phyloP scores from a whole-genome alignment of 202 grass and related monocot species.

The Bolboschoenoplectus hybrid region DNA sequence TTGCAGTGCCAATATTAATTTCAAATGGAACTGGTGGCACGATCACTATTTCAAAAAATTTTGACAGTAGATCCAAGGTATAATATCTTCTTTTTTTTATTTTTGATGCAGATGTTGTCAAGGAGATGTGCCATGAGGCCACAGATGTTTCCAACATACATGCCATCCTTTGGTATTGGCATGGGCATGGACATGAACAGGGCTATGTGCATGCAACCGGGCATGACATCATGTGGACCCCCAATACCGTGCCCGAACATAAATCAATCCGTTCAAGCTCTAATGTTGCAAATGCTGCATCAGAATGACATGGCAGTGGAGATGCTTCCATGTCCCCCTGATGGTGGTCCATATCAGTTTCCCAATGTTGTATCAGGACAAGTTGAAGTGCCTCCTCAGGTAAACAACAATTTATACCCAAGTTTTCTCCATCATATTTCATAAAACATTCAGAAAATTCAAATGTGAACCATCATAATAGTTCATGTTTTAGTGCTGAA shows the following conservation, averaged over 20 bases:
- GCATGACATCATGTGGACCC: constrained; percentile 16
- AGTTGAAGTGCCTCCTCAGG: neutral
- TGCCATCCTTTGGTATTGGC: constrained; percentile 32
- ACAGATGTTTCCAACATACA: constrained; percentile 36
- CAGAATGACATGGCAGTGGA: neutral
- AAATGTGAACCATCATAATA: neutral
- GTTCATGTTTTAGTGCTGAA: neutral
- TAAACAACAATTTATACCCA: neutral
- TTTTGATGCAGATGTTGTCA: constrained; percentile 44
- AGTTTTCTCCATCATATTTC: neutral
- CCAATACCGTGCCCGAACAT: neutral
- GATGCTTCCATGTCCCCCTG: neutral
- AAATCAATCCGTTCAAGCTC: neutral
- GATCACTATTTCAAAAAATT: no score
- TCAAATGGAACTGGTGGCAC: no score
- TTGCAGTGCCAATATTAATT: no score
- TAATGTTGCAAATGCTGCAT: constrained; percentile 9
- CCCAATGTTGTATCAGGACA: neutral
- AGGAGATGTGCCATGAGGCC: constrained; percentile 36
- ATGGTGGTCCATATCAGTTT: neutral
- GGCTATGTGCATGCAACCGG: constrained; percentile 17
- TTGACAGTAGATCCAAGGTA: neutral
- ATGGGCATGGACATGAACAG: constrained; percentile 38
- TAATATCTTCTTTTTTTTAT: neutral
- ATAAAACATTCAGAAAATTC: neutral